phyloP scores from a whole-genome alignment of 2,329 filamentous ascomycete genomes.

The Colletotrichum paranaense region DNA sequence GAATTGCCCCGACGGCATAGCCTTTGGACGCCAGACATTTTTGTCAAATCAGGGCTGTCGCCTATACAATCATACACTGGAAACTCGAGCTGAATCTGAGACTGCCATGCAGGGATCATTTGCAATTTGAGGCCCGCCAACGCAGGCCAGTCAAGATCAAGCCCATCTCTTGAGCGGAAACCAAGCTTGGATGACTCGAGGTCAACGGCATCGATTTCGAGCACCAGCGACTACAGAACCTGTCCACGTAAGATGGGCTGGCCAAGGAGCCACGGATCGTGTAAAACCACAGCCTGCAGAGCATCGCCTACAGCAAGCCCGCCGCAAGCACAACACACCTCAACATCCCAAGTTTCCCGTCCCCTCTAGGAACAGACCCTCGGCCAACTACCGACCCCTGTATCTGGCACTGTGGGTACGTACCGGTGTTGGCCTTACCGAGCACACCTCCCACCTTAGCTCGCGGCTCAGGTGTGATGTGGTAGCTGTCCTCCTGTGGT shows the following conservation, averaged over 20 bases:
- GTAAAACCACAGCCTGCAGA: neutral
- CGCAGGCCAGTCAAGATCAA: neutral
- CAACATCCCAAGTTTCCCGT: neutral
- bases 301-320: neutral
- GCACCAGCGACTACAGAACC: neutral
- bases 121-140: conserved; percentile 1
- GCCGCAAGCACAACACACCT: conserved; percentile 5
- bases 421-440: neutral
- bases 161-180: conserved; percentile 8
- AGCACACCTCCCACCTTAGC: neutral
- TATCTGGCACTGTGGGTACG: conserved; percentile 3
- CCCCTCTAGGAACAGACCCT: neutral
- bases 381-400: conserved; percentile 25
- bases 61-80: conserved; percentile 12
- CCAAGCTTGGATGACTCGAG: neutral
- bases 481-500: neutral
- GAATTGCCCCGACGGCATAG: conserved; percentile 14
- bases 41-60: conserved; percentile 15
- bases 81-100: conserved; percentile 34
- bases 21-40: neutral
- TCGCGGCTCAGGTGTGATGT: neutral
- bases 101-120: conserved; percentile 25
- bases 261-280: neutral
- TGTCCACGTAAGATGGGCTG: conserved; percentile 16
- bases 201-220: neutral